Conservation (phyloP, 2,329 filamentous ascomycete species). For the Trichoderma atrobrunneum region DNA sequence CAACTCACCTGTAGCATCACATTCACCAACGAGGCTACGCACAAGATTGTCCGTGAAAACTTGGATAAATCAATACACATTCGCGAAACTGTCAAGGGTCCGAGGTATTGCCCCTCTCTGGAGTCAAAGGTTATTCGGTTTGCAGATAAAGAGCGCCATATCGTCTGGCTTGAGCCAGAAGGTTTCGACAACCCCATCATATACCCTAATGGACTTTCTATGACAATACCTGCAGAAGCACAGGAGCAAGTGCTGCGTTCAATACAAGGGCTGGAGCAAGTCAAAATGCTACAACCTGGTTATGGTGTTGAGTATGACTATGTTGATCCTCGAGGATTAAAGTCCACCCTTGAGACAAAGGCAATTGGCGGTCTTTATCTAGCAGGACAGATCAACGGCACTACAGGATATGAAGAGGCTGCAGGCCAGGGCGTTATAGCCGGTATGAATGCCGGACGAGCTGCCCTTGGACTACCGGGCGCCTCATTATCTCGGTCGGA, state of each 20-base stretch:
- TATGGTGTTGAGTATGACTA: slow-evolving; percentile 99
- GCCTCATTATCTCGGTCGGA: slow-evolving; percentile 76
- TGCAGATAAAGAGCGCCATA: slow-evolving; percentile 72
- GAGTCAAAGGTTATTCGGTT: slow-evolving; percentile 94
- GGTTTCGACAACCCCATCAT: slow-evolving; percentile 86
- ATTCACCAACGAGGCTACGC: slow-evolving; percentile 78
- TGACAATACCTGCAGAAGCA: slow-evolving; percentile 88
- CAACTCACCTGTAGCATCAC: slow-evolving; percentile 87
- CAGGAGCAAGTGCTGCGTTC: slow-evolving; percentile 84
- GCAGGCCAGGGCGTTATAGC: slow-evolving; percentile 90
- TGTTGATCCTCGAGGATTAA: slow-evolving; percentile 85
- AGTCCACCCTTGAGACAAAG: slow-evolving; percentile 91
- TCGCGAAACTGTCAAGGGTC: slow-evolving; percentile 88
- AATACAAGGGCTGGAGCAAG: slow-evolving; percentile 82
- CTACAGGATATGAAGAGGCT: slow-evolving; percentile 96
- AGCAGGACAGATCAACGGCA: slow-evolving; percentile 96
- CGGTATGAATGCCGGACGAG: slow-evolving; percentile 89
- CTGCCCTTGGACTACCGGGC: slow-evolving; percentile 61
- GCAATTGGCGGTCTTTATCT: slow-evolving; percentile 83
- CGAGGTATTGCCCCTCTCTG: slow-evolving; percentile 90
- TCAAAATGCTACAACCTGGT: slow-evolving; percentile 87
- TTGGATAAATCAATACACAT: slow-evolving; percentile 97
- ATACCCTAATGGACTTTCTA: slow-evolving; percentile 95
- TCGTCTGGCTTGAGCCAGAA: slow-evolving; percentile 96
- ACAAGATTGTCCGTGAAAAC: slow-evolving; percentile 81